Conservation (phyloP, 2,329 filamentous ascomycete species). For the Thelonectria discophora region DNA sequence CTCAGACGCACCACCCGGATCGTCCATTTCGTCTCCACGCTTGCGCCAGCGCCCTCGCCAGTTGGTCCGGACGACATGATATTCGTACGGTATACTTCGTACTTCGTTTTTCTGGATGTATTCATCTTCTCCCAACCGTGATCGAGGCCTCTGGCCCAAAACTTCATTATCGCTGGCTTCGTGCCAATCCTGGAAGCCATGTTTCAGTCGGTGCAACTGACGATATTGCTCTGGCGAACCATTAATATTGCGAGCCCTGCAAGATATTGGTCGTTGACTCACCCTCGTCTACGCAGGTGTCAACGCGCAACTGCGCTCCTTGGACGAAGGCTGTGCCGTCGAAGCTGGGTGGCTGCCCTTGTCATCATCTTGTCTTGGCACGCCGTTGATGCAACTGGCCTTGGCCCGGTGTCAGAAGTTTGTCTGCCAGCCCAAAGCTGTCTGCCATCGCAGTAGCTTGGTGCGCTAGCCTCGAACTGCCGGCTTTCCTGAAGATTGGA, state of each 20-base stretch:
- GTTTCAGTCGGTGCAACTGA: conserved; percentile 15
- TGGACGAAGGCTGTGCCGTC: neutral
- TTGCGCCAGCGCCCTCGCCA: conserved; percentile 1
- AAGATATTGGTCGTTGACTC: conserved; percentile 11
- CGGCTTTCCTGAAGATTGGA: conserved; percentile 8
- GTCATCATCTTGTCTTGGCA: conserved; percentile 15
- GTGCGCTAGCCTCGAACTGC: conserved; percentile 23
- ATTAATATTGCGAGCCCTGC: conserved; percentile 3
- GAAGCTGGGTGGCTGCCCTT: conserved; percentile 7
- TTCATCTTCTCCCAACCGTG: neutral
- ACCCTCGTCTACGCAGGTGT: neutral
- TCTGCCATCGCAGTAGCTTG: conserved; percentile 21
- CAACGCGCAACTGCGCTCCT: neutral
- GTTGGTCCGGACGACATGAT: neutral
- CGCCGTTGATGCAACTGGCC: conserved; percentile 14
- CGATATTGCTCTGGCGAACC: conserved; percentile 10
- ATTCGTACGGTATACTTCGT: neutral
- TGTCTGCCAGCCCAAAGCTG: conserved; percentile 6
- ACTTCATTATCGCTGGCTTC: neutral
- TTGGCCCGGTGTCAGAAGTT: conserved; percentile 19
- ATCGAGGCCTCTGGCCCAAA: neutral
- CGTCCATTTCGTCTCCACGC: conserved; percentile 12
- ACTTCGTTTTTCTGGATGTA: neutral
- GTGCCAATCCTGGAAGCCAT: neutral
- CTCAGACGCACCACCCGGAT: conserved; percentile 11